phyloP scores from a whole-genome alignment of 257 asterid species.

The Solanum microdontum region DNA sequence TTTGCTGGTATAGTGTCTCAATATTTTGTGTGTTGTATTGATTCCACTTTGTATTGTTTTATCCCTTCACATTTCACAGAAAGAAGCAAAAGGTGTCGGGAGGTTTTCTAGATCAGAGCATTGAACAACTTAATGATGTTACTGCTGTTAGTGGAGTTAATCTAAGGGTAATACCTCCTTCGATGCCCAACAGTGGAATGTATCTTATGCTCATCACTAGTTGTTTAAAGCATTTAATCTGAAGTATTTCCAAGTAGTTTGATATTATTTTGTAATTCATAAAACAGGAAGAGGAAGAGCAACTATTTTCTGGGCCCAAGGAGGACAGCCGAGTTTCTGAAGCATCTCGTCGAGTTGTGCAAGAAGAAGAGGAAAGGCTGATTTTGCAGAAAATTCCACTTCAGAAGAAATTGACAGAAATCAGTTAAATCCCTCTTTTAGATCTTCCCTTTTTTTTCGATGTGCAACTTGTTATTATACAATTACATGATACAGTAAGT shows the following conservation, averaged over 20 bases:
- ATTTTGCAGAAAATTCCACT: constrained; percentile 75
- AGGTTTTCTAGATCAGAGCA: constrained; percentile 77
- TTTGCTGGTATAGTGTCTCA: not conserved
- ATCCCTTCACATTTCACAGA: constrained; percentile 22
- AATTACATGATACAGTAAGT: not conserved
- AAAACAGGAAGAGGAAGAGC: constrained; percentile 95
- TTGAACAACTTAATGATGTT: constrained; percentile 96
- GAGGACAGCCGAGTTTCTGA: constrained; percentile 85
- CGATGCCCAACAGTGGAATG: not conserved
- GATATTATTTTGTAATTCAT: constrained; percentile 4
- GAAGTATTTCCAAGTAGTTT: not conserved
- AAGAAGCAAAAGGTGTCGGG: constrained; percentile 92
- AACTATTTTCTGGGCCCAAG: constrained; percentile 70
- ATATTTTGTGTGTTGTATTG: not conserved
- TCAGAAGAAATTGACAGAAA: constrained; percentile 71
- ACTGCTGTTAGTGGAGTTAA: constrained; percentile 97
- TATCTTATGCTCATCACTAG: not conserved
- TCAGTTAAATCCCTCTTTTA: constrained; percentile 35
- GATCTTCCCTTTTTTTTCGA: constrained; percentile 8
- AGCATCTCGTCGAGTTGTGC: constrained; percentile 87
- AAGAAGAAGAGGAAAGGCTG: constrained; percentile 93
- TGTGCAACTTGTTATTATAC: not conserved
- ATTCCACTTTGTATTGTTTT: not conserved
- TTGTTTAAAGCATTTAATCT: constrained; percentile 1
- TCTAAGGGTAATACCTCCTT: constrained; percentile 52